phyloP scores from a whole-genome alignment of 495 filamentous ascomycete species.

The Neurospora tetrasperma region DNA sequence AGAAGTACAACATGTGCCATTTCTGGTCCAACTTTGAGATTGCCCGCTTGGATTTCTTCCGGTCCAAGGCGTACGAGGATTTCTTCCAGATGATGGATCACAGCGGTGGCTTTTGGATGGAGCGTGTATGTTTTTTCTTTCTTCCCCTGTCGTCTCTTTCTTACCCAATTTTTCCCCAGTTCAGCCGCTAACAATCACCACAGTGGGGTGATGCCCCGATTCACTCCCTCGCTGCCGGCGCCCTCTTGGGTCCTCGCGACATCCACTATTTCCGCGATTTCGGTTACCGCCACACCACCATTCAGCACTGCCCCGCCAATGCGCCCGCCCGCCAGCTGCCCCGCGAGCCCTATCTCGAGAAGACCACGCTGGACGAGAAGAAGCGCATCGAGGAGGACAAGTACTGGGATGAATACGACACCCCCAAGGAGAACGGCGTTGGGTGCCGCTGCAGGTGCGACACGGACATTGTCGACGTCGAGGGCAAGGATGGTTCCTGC shows the following conservation, averaged over 20 bases:
- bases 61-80: slow-evolving; percentile 91
- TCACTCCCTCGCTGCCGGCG: slow-evolving; percentile 91
- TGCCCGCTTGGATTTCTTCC: slow-evolving; percentile 86
- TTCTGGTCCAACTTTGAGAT: slow-evolving; percentile 99
- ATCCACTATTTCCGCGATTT: slow-evolving; percentile 99
- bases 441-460: slow-evolving; percentile 96
- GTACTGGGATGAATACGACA: slow-evolving; percentile 87
- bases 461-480: slow-evolving; percentile 96
- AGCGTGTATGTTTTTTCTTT: slow-evolving; percentile 56
- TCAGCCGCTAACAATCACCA: slow-evolving; percentile 14
- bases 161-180: not conserved
- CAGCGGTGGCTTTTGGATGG: slow-evolving; percentile 98
- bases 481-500: slow-evolving; percentile 93
- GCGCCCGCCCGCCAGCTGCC: slow-evolving; percentile 83
- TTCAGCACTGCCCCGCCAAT: slow-evolving; percentile 97
- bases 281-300: slow-evolving; percentile 96
- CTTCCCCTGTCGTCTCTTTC: not conserved
- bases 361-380: slow-evolving; percentile 74
- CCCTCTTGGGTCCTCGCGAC: slow-evolving; percentile 67
- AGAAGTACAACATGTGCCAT: slow-evolving; percentile 99
- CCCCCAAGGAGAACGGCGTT: slow-evolving; percentile 89
- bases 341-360: slow-evolving; percentile 72
- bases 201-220: slow-evolving; percentile 99
- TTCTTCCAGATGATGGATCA: slow-evolving; percentile 99
- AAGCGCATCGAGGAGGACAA: slow-evolving; percentile 87